Percentiles rank a stretch among this genome's conserved stretches.
Conservation (phyloP, 306 rosid genomes). For the Vicia faba region DNA sequence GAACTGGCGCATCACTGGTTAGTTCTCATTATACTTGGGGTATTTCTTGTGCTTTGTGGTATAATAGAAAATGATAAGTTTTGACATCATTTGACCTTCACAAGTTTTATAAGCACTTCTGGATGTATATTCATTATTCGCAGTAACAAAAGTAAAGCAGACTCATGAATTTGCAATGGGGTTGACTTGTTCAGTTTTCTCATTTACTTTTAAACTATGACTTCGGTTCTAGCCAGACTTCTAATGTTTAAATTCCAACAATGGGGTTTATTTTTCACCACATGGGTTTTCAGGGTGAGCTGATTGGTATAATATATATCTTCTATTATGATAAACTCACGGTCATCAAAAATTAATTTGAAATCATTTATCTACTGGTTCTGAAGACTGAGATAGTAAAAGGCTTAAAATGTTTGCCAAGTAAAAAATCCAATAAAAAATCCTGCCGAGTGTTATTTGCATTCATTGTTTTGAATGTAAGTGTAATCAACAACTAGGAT, state of each 20-base stretch:
- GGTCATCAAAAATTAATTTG: conserved; percentile 17
- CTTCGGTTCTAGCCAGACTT: conserved; percentile 20
- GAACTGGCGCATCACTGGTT: conserved; percentile 93
- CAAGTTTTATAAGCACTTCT: conserved; percentile 11
- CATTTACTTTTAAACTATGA: not conserved
- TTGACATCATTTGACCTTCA: conserved; percentile 13
- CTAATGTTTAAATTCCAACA: not conserved
- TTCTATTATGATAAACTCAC: conserved; percentile 18
- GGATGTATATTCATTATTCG: not conserved
- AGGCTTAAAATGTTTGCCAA: conserved; percentile 14
- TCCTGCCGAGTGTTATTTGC: conserved; percentile 3
- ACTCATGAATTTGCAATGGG: conserved; percentile 15
- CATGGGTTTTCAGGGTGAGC: not conserved
- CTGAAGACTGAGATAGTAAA: conserved; percentile 23
- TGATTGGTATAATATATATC: too few species aligned
- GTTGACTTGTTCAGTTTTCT: conserved; percentile 18
- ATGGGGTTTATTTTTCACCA: conserved; percentile 17
- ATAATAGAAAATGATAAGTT: not conserved
- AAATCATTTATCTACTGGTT: conserved; percentile 22
- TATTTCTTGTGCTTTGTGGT: conserved; percentile 5
- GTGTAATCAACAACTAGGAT: conserved; percentile 22
- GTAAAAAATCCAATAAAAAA: conserved; percentile 7
- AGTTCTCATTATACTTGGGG: conserved; percentile 35
- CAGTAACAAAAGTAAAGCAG: not conserved
- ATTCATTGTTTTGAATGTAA: conserved; percentile 10